A percentile compares a stretch with the other conserved stretches of the same genome.
These are phyloP conservation scores for Aspergillus sp. DNA, from an alignment of 2,329 filamentous ascomycete genomes.

Conservation along the genomic window DNA sequence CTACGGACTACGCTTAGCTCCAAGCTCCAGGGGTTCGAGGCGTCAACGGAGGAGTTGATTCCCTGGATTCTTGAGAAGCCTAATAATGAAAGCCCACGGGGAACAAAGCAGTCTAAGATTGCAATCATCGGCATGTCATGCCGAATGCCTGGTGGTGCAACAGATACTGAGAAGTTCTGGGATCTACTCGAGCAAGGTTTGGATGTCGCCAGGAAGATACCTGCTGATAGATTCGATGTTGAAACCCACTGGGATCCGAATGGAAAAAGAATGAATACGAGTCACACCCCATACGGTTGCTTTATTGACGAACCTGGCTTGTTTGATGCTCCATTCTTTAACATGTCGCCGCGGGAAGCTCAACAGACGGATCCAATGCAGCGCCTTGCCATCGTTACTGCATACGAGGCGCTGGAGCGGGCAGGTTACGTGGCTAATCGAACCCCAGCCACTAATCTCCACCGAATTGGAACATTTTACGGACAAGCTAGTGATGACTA, in stretches of 20 bases:
- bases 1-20: neutral
- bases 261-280: constrained; percentile 69
- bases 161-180: constrained; percentile 66
- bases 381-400: constrained; percentile 61
- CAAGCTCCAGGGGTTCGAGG: neutral
- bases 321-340: constrained; percentile 74
- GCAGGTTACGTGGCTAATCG: constrained; percentile 48
- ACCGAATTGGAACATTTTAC: constrained; percentile 69
- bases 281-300: constrained; percentile 69
- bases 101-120: constrained; percentile 12
- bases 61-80: neutral
- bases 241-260: constrained; percentile 66
- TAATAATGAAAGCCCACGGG: neutral
- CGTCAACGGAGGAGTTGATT: constrained; percentile 4
- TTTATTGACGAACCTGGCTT: constrained; percentile 69
- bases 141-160: constrained; percentile 65
- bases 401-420: constrained; percentile 62
- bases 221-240: constrained; percentile 66
- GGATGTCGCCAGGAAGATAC: constrained; percentile 66
- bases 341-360: constrained; percentile 74
- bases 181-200: constrained; percentile 67
- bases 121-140: constrained; percentile 79
- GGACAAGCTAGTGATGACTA: constrained; percentile 70
- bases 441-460: constrained; percentile 62
- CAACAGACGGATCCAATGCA: constrained; percentile 63